These are phyloP conservation scores for Lagenaria siceraria DNA, from an alignment of 306 rosid species.

Conservation along the genomic window DNA sequence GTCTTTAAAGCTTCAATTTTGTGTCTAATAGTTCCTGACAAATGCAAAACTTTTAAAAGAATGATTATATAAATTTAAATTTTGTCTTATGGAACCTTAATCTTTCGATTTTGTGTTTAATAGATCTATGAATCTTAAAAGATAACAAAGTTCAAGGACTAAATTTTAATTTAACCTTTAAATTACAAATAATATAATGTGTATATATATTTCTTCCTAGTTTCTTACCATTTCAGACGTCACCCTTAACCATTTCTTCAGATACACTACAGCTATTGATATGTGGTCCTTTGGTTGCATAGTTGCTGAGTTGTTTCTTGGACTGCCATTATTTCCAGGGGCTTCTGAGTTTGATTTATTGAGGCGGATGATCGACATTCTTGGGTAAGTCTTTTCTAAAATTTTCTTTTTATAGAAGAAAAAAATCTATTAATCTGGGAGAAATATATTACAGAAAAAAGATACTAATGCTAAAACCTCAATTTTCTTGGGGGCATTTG, in stretches of 20 bases:
- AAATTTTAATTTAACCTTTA: no score
- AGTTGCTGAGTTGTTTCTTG: conserved; percentile 94
- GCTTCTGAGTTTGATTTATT: conserved; percentile 96
- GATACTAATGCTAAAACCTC: background rate
- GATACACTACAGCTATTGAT: conserved; percentile 95
- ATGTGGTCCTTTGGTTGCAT: conserved; percentile 99
- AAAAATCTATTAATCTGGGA: background rate
- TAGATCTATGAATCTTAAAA: no score
- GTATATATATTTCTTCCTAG: background rate
- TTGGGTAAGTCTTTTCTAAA: conserved; percentile 53
- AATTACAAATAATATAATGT: background rate
- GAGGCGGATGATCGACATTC: conserved; percentile 84
- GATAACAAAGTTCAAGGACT: background rate
- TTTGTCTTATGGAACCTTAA: background rate
- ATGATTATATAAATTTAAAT: no score
- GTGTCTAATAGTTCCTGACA: background rate
- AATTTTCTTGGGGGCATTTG: background rate
- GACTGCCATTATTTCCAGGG: conserved; percentile 95
- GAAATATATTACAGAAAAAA: background rate
- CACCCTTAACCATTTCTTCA: conserved; percentile 39
- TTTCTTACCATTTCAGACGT: background rate
- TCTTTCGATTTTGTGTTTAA: no score
- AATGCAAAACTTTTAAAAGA: no score
- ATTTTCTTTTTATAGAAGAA: background rate
- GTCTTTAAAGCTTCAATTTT: background rate